These are phyloP conservation scores for Chenopodium quinoa DNA, from an alignment of 148 eudicot species.

Conservation along the genomic window DNA sequence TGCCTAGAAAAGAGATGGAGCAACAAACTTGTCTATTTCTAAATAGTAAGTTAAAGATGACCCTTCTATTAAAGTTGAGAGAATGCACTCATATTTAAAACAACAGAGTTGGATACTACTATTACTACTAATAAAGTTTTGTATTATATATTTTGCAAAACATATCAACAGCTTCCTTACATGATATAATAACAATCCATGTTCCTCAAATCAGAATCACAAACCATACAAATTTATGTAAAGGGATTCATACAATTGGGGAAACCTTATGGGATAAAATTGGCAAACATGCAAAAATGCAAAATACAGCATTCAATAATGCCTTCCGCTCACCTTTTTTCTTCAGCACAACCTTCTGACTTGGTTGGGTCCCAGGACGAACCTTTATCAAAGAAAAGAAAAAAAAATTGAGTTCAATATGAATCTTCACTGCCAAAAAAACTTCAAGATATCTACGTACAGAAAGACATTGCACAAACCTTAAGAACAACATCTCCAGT, in stretches of 20 bases:
- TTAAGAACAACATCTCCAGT: conserved; percentile 89
- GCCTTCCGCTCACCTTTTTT: conserved; percentile 62
- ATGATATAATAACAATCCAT: neutral
- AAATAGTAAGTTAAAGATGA: neutral
- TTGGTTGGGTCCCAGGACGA: conserved; percentile 96
- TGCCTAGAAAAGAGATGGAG: neutral
- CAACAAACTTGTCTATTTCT: neutral
- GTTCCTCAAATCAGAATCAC: neutral
- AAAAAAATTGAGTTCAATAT: neutral
- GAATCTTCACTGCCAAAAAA: neutral
- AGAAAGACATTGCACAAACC: conserved; percentile 38
- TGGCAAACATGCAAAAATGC: neutral
- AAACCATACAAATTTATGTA: neutral
- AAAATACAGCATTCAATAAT: neutral
- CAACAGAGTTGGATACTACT: neutral
- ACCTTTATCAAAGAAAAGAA: conserved; percentile 44
- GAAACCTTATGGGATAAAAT: neutral
- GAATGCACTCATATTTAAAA: neutral
- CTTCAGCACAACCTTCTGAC: conserved; percentile 91
- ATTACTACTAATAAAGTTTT: neutral
- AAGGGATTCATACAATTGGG: neutral
- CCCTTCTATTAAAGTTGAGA: neutral
- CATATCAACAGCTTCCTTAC: neutral
- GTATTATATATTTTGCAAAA: neutral
- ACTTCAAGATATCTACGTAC: neutral